Percentiles rank a stretch among this genome's conserved stretches.
Evolutionary conservation across 83 land plant species (phyloP).

Genomic region (Isoetes engelmannii): DNA sequence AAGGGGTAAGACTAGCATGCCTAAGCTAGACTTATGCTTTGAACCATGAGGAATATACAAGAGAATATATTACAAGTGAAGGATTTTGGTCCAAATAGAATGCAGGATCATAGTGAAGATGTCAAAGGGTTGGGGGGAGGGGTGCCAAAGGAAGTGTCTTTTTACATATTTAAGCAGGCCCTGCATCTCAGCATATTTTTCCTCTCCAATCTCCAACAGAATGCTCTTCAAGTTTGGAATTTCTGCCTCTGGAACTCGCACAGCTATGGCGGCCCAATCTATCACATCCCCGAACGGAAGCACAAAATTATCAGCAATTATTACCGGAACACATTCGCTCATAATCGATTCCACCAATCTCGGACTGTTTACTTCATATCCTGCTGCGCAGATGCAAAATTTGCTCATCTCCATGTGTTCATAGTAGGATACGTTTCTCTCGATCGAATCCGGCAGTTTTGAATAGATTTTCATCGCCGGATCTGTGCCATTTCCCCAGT

Average conservation of each 20-base stretch:
- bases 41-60: no score
- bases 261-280: conserved; percentile 18
- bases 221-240: conserved; percentile 12
- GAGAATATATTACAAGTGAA: no score
- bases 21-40: no score
- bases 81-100: conserved; percentile 16
- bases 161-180: conserved; percentile 5
- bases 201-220: conserved; percentile 13
- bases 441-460: background rate
- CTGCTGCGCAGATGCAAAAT: conserved; percentile 23
- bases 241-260: conserved; percentile 17
- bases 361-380: conserved; percentile 27
- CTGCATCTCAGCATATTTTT: conserved; percentile 16
- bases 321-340: conserved; percentile 21
- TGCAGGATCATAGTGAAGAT: conserved; percentile 24
- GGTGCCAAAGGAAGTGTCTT: conserved; percentile 20
- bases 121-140: conserved; percentile 7
- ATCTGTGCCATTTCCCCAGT: conserved; percentile 19
- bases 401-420: conserved; percentile 19
- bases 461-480: conserved; percentile 11
- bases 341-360: conserved; percentile 20
- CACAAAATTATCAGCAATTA: conserved; percentile 29
- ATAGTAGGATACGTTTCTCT: conserved; percentile 1
- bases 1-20: no score
- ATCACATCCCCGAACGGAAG: conserved; percentile 24